Percentiles rank a stretch among this genome's conserved stretches.
phyloP scores from a whole-genome alignment of 2,329 filamentous ascomycete species.

The Scedosporium boydii region DNA sequence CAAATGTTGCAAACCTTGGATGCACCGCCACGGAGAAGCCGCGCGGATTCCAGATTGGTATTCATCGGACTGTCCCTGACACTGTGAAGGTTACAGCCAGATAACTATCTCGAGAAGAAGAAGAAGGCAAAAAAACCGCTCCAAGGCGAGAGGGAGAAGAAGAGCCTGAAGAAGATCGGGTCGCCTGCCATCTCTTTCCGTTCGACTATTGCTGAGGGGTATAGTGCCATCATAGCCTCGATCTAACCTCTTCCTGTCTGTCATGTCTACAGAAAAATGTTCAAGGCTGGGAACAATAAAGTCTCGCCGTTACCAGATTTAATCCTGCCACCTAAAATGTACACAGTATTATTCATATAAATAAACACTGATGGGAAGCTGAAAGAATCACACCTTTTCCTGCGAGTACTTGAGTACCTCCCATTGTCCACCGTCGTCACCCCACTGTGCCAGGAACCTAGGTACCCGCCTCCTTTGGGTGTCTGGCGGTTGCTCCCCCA shows the following conservation, averaged over 20 bases:
- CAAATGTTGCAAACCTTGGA: background rate
- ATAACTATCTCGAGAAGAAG: background rate
- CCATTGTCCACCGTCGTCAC: background rate
- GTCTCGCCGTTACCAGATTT: background rate
- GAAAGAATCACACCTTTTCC: background rate
- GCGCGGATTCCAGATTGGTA: background rate
- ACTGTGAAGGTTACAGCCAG: background rate
- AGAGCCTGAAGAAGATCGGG: too few species aligned
- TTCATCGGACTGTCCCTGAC: background rate
- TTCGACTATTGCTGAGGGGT: background rate
- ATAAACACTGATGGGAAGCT: background rate
- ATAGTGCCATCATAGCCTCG: background rate
- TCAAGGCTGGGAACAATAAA: background rate
- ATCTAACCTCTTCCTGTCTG: background rate
- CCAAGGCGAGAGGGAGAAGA: too few species aligned
- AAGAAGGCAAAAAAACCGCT: background rate
- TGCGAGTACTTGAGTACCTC: too few species aligned
- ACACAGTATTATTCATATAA: background rate
- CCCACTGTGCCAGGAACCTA: background rate
- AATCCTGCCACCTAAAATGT: background rate
- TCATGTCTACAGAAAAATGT: background rate
- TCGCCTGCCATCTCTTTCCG: background rate
- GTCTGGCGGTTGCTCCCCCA: background rate
- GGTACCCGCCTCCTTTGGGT: background rate
- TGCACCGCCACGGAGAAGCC: background rate